Evolutionary conservation across 2,329 filamentous ascomycete genomes (phyloP), one percentile per base, ranked within the genome.

Genomic region (Purpureocillium takamizusanense): DNA sequence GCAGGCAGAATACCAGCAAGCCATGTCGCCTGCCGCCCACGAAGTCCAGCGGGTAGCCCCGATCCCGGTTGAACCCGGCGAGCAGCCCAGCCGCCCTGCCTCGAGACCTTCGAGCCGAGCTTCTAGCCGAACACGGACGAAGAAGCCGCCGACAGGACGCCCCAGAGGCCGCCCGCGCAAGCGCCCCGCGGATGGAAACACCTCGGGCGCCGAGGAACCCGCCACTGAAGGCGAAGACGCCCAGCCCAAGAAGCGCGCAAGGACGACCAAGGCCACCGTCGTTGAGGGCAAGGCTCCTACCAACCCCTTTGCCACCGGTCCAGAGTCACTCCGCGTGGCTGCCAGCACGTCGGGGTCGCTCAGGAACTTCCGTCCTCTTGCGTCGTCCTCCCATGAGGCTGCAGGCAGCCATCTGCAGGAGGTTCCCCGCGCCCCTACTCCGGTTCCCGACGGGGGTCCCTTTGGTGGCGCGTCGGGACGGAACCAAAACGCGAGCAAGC

Each of bases 291-390:
- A 80, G 63, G 78, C 78, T n/a, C 79, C 81, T 36, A 82, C 77
- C 48, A 76, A 72, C 44, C 78, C 76, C 16, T 84, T 95, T 51
- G 84, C 82, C 37, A 72, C 76, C 30, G 80, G 79, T 23, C 76
- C 80, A 9, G 87, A 92, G 35, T 94, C 86, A 4, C 68, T 97
- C 18, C 77, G 89, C 35, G 87, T 95, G n/a, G 82, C 86, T 43
- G 90, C 90, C 34, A 94, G 87, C 56, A 94, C 86, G 13, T 83
- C 89, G 33, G 86, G 87, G 31, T 95, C 89, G 5, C 72, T 97
- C 42, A 83, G 90, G 32, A 82, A 81, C 35, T 84, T 95, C 57
- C 77, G 88, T 33, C 90, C 90, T 4, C 72, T 86, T 40, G 69
- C 73, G 25, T 64, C 72, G 17, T 68, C 63, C 3, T 62, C 60